Conservation (phyloP, 345 rosid genomes). For the Abelmoschus esculentus region DNA sequence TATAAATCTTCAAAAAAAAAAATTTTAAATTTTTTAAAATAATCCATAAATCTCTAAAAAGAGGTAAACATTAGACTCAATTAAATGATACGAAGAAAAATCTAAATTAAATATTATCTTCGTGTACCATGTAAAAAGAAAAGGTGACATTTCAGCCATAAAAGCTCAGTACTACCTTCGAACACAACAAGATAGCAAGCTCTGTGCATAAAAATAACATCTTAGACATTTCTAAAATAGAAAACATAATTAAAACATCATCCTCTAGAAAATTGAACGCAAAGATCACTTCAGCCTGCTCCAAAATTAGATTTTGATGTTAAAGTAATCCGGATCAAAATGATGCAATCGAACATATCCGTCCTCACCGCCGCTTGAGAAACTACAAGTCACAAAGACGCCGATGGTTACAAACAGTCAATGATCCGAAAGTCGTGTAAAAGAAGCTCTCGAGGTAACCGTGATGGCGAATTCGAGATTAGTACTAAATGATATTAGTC, state of each 20-base stretch:
- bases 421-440: background rate
- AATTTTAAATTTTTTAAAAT: too few relatives aligned
- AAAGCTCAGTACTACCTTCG: background rate
- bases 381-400: conserved; percentile 32
- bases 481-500: background rate
- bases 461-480: too few relatives aligned
- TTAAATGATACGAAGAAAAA: too few relatives aligned
- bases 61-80: too few relatives aligned
- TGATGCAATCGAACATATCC: conserved; percentile 95
- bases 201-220: background rate
- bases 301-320: conserved; percentile 49
- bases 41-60: too few relatives aligned
- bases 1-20: too few relatives aligned
- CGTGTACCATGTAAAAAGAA: too few relatives aligned
- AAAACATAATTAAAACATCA: background rate
- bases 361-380: conserved; percentile 96
- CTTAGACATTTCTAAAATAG: background rate
- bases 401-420: background rate
- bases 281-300: background rate
- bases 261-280: background rate
- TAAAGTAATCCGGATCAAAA: conserved; percentile 77
- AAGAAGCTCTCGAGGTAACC: background rate
- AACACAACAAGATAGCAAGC: background rate
- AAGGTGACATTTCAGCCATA: background rate
- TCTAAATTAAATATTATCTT: too few relatives aligned